A percentile compares a stretch with the other conserved stretches of the same genome.
Conservation (phyloP, 2,329 filamentous ascomycete species). For the Madurella fahalii region DNA sequence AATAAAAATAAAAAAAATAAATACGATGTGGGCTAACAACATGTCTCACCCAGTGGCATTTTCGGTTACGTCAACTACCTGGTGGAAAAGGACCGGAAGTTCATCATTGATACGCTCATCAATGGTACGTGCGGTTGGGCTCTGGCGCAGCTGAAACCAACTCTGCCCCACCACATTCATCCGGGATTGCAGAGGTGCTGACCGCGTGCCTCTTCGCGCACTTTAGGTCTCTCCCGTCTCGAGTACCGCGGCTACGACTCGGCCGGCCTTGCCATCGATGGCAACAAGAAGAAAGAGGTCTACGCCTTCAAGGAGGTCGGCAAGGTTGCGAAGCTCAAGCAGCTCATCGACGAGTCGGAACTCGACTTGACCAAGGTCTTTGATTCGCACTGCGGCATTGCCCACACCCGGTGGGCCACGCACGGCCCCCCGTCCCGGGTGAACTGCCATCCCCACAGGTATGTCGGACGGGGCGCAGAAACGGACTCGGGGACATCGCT, state of each 20-base stretch:
- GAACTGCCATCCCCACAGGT: constrained; percentile 99
- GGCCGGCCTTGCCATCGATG: constrained; percentile 90
- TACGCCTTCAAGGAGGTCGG: constrained; percentile 98
- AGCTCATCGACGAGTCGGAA: constrained; percentile 80
- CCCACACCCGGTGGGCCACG: constrained; percentile 98
- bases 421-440: constrained; percentile 88
- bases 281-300: constrained; percentile 98
- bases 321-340: constrained; percentile 95
- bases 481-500: constrained; percentile 15
- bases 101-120: constrained; percentile 91
- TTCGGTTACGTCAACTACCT: constrained; percentile 99
- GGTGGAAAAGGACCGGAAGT: constrained; percentile 97
- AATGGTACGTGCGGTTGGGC: constrained; percentile 64
- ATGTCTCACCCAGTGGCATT: constrained; percentile 63
- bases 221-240: constrained; percentile 79
- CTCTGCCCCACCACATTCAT: constrained; percentile 10
- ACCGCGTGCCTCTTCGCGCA: constrained; percentile 15
- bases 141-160: constrained; percentile 7
- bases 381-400: constrained; percentile 96
- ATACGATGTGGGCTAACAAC: constrained; percentile 31
- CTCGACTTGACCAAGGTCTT: constrained; percentile 89
- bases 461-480: constrained; percentile 36
- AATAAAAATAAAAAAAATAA: too few relatives aligned
- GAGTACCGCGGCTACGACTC: constrained; percentile 99
- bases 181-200: constrained; percentile 14